Conservation (phyloP, 2,329 filamentous ascomycete genomes). For the Scedosporium dehoogii region DNA sequence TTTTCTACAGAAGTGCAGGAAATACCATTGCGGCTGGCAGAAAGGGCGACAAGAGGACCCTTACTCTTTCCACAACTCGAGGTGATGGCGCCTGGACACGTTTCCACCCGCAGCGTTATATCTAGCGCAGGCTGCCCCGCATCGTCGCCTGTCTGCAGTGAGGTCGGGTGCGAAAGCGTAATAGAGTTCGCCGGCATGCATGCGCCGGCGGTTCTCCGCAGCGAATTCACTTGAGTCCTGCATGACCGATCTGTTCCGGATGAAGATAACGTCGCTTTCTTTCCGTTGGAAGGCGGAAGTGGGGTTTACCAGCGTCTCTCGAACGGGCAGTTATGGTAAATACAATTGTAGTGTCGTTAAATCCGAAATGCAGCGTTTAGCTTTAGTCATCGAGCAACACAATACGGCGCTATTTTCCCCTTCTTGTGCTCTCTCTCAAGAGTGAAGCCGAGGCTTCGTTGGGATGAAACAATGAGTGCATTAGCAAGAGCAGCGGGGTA, state of each 20-base stretch:
- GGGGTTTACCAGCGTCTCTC: no score
- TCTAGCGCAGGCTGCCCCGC: conserved; percentile 46
- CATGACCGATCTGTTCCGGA: not conserved
- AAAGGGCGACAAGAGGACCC: conserved; percentile 18
- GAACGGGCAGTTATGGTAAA: no score
- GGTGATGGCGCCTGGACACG: conserved; percentile 47
- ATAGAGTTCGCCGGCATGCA: conserved; percentile 62
- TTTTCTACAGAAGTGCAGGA: not conserved
- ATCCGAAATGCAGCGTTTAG: no score
- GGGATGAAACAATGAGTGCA: no score
- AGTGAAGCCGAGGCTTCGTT: no score
- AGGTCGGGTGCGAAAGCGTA: conserved; percentile 63
- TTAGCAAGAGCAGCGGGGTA: no score
- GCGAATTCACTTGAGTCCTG: not conserved
- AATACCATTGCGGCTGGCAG: not conserved
- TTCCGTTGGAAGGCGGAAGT: not conserved
- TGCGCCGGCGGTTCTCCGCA: conserved; percentile 40
- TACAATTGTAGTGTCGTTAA: no score
- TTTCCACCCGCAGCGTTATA: conserved; percentile 54
- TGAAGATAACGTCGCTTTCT: not conserved
- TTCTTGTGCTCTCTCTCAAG: no score
- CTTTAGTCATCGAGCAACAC: no score
- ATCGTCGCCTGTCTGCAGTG: conserved; percentile 50
- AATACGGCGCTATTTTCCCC: no score
- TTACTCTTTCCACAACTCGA: conserved; percentile 65